Percentiles rank a stretch among this genome's conserved stretches.
Evolutionary conservation across 331 rosid genomes (phyloP).

Genomic region (Rhamnella rubrinervis): DNA sequence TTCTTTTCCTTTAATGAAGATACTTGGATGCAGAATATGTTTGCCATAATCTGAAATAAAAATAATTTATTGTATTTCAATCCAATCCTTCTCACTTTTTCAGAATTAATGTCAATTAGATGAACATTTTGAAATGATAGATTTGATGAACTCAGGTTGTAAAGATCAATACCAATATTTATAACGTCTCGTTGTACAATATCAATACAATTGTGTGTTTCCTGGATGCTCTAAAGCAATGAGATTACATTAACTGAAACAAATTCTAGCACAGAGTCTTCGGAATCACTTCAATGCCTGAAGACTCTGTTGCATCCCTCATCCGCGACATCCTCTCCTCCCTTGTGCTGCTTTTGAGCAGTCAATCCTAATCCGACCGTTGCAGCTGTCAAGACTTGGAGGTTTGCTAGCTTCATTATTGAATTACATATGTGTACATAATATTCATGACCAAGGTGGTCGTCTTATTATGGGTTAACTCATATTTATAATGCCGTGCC

Average conservation of each 20-base stretch:
- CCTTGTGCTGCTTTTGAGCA: constrained; percentile 37
- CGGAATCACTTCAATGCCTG: not conserved
- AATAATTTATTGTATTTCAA: not conserved
- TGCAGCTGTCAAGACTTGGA: constrained; percentile 33
- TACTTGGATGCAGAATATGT: not conserved
- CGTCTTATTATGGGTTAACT: too few relatives aligned
- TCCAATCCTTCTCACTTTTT: not conserved
- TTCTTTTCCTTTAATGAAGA: not conserved
- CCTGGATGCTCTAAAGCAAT: not conserved
- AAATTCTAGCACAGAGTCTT: not conserved
- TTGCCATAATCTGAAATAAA: not conserved
- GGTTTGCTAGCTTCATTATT: constrained; percentile 50
- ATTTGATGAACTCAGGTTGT: too few relatives aligned
- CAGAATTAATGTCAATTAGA: constrained; percentile 10
- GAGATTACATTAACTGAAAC: not conserved
- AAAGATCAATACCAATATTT: not conserved
- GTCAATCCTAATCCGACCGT: constrained; percentile 36
- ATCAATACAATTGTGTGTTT: not conserved
- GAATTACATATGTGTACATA: not conserved
- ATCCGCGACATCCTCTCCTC: constrained; percentile 8
- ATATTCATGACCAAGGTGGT: too few relatives aligned
- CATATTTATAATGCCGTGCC: too few relatives aligned
- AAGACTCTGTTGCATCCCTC: not conserved
- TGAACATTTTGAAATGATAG: not conserved
- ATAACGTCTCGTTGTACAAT: not conserved